Percentiles rank a stretch among this genome's conserved stretches.
phyloP scores from a whole-genome alignment of 148 eudicot species.

The Diospyros lotus region DNA sequence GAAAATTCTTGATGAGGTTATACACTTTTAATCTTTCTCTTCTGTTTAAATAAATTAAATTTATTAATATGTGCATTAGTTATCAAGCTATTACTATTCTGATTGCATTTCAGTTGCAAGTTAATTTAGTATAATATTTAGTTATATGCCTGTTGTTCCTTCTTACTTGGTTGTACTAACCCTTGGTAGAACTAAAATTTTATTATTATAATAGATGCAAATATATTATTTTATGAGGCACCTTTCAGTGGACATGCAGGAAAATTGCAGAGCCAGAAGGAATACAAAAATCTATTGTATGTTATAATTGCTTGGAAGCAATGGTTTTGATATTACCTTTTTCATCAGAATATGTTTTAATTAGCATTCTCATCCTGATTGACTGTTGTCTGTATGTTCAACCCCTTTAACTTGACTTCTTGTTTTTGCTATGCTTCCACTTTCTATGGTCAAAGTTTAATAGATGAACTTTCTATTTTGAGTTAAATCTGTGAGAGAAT shows the following conservation, averaged over 20 bases:
- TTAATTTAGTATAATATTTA: not conserved
- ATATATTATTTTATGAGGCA: not conserved
- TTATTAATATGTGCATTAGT: not conserved
- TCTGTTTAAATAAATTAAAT: not conserved
- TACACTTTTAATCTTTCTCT: constrained; percentile 13
- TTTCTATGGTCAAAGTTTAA: too few species aligned
- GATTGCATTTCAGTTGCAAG: not conserved
- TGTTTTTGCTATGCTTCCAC: not conserved
- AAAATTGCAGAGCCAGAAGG: too few species aligned
- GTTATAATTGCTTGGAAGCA: too few species aligned
- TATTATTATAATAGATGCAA: not conserved
- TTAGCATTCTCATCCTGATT: not conserved
- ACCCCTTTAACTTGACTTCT: not conserved
- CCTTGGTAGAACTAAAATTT: not conserved
- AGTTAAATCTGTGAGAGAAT: too few species aligned
- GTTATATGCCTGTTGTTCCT: not conserved
- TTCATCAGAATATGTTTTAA: not conserved
- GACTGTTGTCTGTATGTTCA: too few species aligned
- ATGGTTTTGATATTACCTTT: not conserved
- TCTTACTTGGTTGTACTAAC: not conserved
- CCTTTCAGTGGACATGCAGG: too few species aligned
- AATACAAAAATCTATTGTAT: too few species aligned
- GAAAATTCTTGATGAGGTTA: constrained; percentile 71
- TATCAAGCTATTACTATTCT: not conserved
- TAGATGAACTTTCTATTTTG: too few species aligned